Conservation (phyloP, 805 yeast genomes). For the Candida silvatica region DNA sequence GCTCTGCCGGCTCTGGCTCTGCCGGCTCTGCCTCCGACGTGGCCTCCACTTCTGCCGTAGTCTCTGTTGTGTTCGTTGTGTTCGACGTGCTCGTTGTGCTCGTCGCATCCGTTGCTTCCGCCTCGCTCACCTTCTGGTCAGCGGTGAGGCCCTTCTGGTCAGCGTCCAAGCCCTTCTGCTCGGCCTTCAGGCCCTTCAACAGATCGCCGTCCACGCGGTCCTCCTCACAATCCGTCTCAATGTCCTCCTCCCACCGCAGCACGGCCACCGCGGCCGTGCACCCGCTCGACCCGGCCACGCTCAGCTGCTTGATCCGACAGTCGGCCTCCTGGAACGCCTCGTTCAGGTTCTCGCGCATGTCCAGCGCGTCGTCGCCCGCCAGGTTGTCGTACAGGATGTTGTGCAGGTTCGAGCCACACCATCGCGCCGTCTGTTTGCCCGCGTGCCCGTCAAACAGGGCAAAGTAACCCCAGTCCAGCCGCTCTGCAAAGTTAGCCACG, state of each 20-base stretch:
- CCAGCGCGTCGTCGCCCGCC: slow-evolving; percentile 33
- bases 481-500: slow-evolving; percentile 86
- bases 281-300: slow-evolving; percentile 70
- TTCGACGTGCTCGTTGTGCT: neutral
- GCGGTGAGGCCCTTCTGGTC: slow-evolving; percentile 3
- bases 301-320: slow-evolving; percentile 42
- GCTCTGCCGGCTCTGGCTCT: neutral
- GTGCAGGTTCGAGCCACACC: slow-evolving; percentile 89
- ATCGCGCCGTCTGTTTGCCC: slow-evolving; percentile 84
- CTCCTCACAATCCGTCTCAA: slow-evolving; percentile 8
- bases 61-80: neutral
- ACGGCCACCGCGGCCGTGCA: slow-evolving; percentile 95
- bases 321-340: slow-evolving; percentile 74
- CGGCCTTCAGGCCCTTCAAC: slow-evolving; percentile 1
- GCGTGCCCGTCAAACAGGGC: slow-evolving; percentile 98
- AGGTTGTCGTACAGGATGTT: slow-evolving; percentile 54
- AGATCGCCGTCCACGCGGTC: slow-evolving; percentile 1
- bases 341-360: slow-evolving; percentile 59
- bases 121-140: neutral
- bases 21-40: slow-evolving; percentile 1
- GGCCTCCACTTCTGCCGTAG: neutral
- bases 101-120: neutral
- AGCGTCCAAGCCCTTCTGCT: slow-evolving; percentile 1
- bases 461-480: slow-evolving; percentile 89
- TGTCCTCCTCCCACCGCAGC: slow-evolving; percentile 65